Evolutionary conservation across 75 land plant genomes (phyloP), one percentile per base, ranked within the genome.

Genomic region (Pinus taeda): DNA sequence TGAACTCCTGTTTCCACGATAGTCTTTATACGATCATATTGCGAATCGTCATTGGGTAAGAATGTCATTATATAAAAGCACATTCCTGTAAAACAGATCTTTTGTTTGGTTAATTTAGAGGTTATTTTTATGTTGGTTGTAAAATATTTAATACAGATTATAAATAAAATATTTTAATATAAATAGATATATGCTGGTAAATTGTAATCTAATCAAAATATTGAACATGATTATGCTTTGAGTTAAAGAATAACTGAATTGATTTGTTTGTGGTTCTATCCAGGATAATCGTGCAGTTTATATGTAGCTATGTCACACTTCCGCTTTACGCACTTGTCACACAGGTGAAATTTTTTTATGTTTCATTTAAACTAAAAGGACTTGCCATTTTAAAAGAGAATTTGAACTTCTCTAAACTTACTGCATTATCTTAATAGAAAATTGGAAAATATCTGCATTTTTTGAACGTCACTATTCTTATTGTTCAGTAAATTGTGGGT

Each of bases 271-370:
- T 74, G 17, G 15, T 17, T 57, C 21, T n/a, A 14, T 59, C 17
- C 29, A 74, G 75, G 62, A 14, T 33, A 0, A 36, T 13, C 60
- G 77, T 87, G 42, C 91, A 86, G 42, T 64, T 89, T 58, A 20
- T 89, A 15, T 92, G 92, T 82, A 90, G 90, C 82, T 85, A 81
- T 74, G 83, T 81, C 74, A 92, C 93, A 17, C 82, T 92, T 76
- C 93, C 93, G 26, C 88, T 87, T 9, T 90, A 92, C 71, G 85
- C 93, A 58, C 75, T 92, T 75, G 92, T 92, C 3, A 86, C 89
- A 56, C 93, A 91, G 81, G 93, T 89, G 53, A 13, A 17, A 57
- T 45, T 42, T 69, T 42, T 42, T 9, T 1, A n/a, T 45, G 2
- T 0, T 36, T 73, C 18, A n/a, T 8, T 15, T 55, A 4, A 45